These are phyloP conservation scores for Xylaria curta DNA, from an alignment of 495 filamentous ascomycete genomes.

Conservation along the genomic window DNA sequence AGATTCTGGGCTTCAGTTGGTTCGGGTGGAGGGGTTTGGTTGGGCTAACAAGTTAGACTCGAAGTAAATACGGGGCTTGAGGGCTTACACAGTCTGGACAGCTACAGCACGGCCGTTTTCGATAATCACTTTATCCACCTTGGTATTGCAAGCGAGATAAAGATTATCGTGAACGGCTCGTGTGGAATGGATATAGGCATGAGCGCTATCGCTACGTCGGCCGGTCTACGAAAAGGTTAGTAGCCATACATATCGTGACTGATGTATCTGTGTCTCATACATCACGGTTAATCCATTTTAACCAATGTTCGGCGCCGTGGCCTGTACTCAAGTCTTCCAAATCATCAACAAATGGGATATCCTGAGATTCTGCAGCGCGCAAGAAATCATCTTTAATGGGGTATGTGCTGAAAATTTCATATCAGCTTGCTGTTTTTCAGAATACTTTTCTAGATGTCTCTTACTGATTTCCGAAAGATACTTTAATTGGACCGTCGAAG, in stretches of 20 bases:
- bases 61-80: too few species aligned
- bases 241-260: not conserved
- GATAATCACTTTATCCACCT: constrained; percentile 81
- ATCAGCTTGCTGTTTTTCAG: constrained; percentile 12
- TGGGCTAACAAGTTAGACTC: constrained; percentile 34
- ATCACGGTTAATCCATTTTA: constrained; percentile 76
- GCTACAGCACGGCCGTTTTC: constrained; percentile 71
- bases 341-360: constrained; percentile 74
- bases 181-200: constrained; percentile 75
- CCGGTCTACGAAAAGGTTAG: constrained; percentile 54
- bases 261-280: constrained; percentile 35
- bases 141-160: constrained; percentile 79
- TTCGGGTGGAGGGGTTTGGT: constrained; percentile 49
- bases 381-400: constrained; percentile 81
- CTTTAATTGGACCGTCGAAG: constrained; percentile 83
- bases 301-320: constrained; percentile 64
- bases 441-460: constrained; percentile 8
- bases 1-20: constrained; percentile 59
- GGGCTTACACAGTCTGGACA: constrained; percentile 56
- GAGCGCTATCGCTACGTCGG: constrained; percentile 75
- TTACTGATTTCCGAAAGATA: constrained; percentile 78
- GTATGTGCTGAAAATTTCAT: constrained; percentile 52
- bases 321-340: constrained; percentile 70
- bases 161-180: constrained; percentile 71
- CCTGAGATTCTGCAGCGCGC: constrained; percentile 77